phyloP scores from a whole-genome alignment of 2,329 filamentous ascomycete genomes.

The Colletotrichum sp. region DNA sequence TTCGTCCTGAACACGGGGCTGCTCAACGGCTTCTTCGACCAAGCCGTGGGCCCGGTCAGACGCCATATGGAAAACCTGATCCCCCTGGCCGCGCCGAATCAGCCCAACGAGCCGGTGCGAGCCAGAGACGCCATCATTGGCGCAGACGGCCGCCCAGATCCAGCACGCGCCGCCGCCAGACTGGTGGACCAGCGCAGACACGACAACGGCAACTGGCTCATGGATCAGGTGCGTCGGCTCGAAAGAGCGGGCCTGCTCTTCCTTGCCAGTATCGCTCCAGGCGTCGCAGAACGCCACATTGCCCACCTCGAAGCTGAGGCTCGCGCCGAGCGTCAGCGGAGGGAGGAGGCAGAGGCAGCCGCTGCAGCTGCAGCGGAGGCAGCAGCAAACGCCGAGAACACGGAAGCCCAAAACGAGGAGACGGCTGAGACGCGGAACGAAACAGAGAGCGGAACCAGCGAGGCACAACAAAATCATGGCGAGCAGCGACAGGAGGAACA shows the following conservation, averaged over 20 bases:
- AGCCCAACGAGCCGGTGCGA: constrained; percentile 23
- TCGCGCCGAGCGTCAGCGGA: constrained; percentile 46
- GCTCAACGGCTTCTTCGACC: constrained; percentile 58
- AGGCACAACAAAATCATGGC: neutral
- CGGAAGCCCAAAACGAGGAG: constrained; percentile 1
- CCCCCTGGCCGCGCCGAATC: constrained; percentile 49
- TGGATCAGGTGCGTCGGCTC: constrained; percentile 54
- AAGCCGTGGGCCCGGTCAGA: constrained; percentile 60
- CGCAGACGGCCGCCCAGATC: constrained; percentile 40
- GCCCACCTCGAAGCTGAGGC: constrained; percentile 59
- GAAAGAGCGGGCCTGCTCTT: constrained; percentile 68
- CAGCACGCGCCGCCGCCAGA: constrained; percentile 57
- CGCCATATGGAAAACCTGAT: constrained; percentile 64
- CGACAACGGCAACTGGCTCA: constrained; percentile 52
- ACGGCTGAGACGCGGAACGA: neutral
- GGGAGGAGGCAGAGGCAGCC: constrained; percentile 45
- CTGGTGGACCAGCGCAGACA: constrained; percentile 52
- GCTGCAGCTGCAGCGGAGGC: constrained; percentile 38
- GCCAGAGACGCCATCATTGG: constrained; percentile 14
- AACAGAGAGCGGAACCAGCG: neutral
- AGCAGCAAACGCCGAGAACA: constrained; percentile 20
- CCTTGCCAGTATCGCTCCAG: constrained; percentile 68
- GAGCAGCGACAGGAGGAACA: constrained; percentile 8
- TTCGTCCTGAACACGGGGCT: constrained; percentile 65
- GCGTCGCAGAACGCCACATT: constrained; percentile 69